Base-by-base conservation (phyloP, 2,329 filamentous ascomycete genomes). In the Phaeosphaeria sp. region DNA sequence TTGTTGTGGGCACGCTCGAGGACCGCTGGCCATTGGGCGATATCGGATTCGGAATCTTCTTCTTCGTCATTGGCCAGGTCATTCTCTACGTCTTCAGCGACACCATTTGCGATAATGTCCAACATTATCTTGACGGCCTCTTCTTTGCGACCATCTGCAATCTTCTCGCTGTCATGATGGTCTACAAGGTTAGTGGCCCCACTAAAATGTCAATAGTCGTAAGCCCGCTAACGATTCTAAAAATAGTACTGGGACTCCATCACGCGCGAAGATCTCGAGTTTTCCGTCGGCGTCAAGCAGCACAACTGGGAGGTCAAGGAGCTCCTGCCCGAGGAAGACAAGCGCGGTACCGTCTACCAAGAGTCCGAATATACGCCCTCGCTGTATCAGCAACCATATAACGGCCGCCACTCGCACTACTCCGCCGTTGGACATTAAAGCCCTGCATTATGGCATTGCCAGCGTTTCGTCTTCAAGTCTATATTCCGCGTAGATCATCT, bases 261-360 rank as follows among this genome's bases (percentile, higher is more conserved):
- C 78, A 99, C 95, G 21, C 93, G 91, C 74, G 95, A 99, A 80
- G 95, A 99, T 77, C 89, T 99, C 65, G 95, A 99, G 77, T 99
- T 99, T 79, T 97, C 93, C 2, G 95, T 99, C 49, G 94, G 94
- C 64, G 92, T 92, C 57, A 92, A 94, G 77, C 91, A 92, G 80
- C 96, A 97, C 81, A 97, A 95, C 77, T 99, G 95, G 95, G 95
- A 99, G 75, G 91, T 98, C 74, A 98, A 98, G 82, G 94, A 98
- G 62, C 84, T 75, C 6, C 63, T 92, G 11, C 83, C 95, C 18
- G 87, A 89, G 45, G 91, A 95, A 64, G 92, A 95, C 55, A 91
- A 94, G 57, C 89, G 90, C 58, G 86, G 91, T 57, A 93, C 91
- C 2, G 79, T 90, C 46, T 95, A 93, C 77, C 87, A 89, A 63